Percentiles rank a stretch among this genome's conserved stretches.
These are phyloP conservation scores for Penicillium arizonense DNA, from an alignment of 495 filamentous ascomycete genomes.

Conservation along the genomic window DNA sequence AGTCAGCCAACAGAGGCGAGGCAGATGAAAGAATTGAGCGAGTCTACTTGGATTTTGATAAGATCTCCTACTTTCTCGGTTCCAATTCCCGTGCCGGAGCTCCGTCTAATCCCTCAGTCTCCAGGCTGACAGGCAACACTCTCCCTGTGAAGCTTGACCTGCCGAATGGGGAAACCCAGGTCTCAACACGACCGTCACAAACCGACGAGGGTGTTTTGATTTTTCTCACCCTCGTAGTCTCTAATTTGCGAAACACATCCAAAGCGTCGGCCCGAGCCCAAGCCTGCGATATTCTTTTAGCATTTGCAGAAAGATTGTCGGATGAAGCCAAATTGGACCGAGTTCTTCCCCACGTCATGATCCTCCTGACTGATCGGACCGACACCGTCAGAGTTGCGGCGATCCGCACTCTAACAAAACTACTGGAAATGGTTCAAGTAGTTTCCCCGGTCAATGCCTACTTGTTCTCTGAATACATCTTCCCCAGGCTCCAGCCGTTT, in stretches of 20 bases:
- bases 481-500: constrained; percentile 76
- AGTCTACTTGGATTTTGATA: constrained; percentile 93
- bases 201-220: constrained; percentile 88
- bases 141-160: constrained; percentile 86
- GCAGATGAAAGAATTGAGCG: constrained; percentile 92
- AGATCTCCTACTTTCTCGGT: constrained; percentile 90
- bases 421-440: constrained; percentile 81
- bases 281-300: constrained; percentile 89
- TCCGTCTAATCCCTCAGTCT: constrained; percentile 18
- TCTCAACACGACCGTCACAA: constrained; percentile 30
- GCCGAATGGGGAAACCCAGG: constrained; percentile 73
- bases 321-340: constrained; percentile 97
- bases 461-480: constrained; percentile 92
- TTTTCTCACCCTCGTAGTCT: constrained; percentile 82
- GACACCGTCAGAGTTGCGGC: constrained; percentile 83
- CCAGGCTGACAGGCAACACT: constrained; percentile 37
- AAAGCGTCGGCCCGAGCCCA: constrained; percentile 82
- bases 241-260: constrained; percentile 84
- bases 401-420: constrained; percentile 79
- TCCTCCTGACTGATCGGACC: constrained; percentile 73
- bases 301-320: constrained; percentile 85
- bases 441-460: constrained; percentile 94
- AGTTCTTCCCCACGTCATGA: constrained; percentile 84
- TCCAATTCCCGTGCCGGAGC: constrained; percentile 20
- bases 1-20: constrained; percentile 68